phyloP scores from a whole-genome alignment of 495 filamentous ascomycete genomes.

The Aspergillus incahuasiensis region DNA sequence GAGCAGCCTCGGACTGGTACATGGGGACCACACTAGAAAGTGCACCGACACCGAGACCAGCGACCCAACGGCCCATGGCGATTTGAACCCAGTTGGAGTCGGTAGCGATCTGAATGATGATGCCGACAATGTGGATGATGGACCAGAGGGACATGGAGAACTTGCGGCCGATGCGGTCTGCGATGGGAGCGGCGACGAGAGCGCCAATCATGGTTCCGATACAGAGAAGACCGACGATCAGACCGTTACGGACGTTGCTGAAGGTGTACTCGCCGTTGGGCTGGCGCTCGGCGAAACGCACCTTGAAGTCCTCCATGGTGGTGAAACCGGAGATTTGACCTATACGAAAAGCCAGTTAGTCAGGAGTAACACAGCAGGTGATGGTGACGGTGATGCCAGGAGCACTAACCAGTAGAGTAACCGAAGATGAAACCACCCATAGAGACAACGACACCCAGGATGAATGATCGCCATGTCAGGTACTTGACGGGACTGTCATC shows the following conservation, averaged over 20 bases:
- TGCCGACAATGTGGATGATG: constrained; percentile 62
- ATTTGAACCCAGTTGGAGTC: constrained; percentile 49
- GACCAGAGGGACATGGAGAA: constrained; percentile 52
- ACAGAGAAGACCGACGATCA: constrained; percentile 57
- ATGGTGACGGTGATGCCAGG: too few species aligned
- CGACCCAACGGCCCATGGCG: constrained; percentile 53
- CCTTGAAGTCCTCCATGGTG: constrained; percentile 52
- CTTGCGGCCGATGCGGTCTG: constrained; percentile 51
- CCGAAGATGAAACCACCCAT: constrained; percentile 78
- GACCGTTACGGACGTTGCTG: constrained; percentile 51
- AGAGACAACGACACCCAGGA: constrained; percentile 51
- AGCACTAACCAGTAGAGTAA: constrained; percentile 54
- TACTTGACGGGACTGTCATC: constrained; percentile 45
- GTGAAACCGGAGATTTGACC: constrained; percentile 58
- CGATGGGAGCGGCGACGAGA: constrained; percentile 54
- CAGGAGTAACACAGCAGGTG: neutral
- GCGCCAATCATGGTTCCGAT: constrained; percentile 69
- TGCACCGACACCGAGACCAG: constrained; percentile 65
- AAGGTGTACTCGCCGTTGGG: constrained; percentile 39
- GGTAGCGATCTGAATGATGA: constrained; percentile 63
- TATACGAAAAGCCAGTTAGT: constrained; percentile 8
- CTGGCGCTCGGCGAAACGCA: constrained; percentile 41
- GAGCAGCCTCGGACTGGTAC: constrained; percentile 68
- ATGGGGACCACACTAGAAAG: constrained; percentile 68
- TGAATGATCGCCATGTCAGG: constrained; percentile 46